Percentiles rank a stretch among this genome's conserved stretches.
These are phyloP conservation scores for Draba incana DNA, from an alignment of 345 rosid species.

Conservation along the genomic window DNA sequence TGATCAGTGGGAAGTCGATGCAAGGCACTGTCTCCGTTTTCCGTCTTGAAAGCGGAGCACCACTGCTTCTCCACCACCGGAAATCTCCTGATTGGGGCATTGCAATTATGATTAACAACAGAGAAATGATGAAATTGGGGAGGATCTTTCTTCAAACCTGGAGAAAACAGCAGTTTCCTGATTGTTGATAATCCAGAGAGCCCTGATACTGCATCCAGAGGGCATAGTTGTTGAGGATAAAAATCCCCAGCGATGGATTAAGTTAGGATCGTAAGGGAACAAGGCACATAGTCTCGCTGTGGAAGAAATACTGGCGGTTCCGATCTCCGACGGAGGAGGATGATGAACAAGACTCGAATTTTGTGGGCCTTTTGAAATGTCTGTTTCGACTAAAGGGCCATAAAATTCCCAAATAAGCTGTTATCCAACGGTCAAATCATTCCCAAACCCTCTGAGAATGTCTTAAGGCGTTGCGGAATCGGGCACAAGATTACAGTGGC, in stretches of 20 bases:
- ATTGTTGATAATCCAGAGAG: conserved; percentile 84
- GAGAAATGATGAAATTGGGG: conserved; percentile 18
- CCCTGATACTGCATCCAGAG: conserved; percentile 76
- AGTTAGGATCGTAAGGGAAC: no score
- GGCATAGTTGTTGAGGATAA: conserved; percentile 41
- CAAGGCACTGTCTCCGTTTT: conserved; percentile 41
- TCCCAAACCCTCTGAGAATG: no score
- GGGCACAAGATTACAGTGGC: no score
- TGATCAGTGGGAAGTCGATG: conserved; percentile 71
- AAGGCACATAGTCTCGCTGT: no score
- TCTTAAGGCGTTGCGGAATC: no score
- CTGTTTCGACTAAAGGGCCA: no score
- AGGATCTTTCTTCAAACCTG: conserved; percentile 45
- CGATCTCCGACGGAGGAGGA: not conserved
- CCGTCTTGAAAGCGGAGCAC: conserved; percentile 61
- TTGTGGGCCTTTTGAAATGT: no score
- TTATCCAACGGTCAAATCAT: no score
- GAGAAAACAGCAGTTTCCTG: conserved; percentile 81
- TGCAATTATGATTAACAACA: no score
- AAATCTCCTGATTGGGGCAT: conserved; percentile 58
- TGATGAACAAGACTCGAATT: no score
- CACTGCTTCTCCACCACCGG: conserved; percentile 87
- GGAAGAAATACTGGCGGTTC: not conserved
- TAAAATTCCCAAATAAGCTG: no score
- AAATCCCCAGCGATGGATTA: no score